These are phyloP conservation scores for Populus tomentosa DNA, from an alignment of 441 rosid genomes.

Conservation along the genomic window DNA sequence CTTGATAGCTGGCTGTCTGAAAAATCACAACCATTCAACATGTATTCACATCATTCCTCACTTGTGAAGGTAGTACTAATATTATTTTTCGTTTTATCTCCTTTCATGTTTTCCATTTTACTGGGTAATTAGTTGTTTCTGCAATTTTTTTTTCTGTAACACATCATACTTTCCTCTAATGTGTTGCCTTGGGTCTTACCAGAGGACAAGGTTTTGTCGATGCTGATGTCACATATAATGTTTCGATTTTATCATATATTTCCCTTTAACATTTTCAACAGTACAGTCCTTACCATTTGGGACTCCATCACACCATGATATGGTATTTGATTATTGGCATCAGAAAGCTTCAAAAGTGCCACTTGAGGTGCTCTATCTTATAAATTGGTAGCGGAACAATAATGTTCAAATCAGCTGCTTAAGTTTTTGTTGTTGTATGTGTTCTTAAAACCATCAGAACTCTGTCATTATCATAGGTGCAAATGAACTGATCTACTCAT, in stretches of 20 bases:
- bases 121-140: not conserved
- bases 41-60: conserved; percentile 63
- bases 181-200: not conserved
- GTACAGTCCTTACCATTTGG: not conserved
- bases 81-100: not conserved
- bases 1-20: conserved; percentile 84
- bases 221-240: not conserved
- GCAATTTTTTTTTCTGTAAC: not conserved
- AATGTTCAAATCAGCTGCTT: not conserved
- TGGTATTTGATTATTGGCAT: not conserved
- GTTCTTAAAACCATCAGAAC: not conserved
- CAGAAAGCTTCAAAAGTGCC: not conserved
- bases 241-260: too few species aligned
- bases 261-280: not conserved
- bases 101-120: not conserved
- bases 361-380: not conserved
- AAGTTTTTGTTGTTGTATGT: not conserved
- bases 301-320: not conserved
- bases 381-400: not conserved
- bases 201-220: not conserved
- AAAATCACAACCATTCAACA: conserved; percentile 68
- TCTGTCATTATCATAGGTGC: not conserved
- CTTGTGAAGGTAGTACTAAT: conserved; percentile 63
- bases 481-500: not conserved
- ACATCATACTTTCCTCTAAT: not conserved